Percentiles rank a stretch among this genome's conserved stretches.
Conservation (phyloP, 140 eudicot genomes). For the Bidens hawaiensis region DNA sequence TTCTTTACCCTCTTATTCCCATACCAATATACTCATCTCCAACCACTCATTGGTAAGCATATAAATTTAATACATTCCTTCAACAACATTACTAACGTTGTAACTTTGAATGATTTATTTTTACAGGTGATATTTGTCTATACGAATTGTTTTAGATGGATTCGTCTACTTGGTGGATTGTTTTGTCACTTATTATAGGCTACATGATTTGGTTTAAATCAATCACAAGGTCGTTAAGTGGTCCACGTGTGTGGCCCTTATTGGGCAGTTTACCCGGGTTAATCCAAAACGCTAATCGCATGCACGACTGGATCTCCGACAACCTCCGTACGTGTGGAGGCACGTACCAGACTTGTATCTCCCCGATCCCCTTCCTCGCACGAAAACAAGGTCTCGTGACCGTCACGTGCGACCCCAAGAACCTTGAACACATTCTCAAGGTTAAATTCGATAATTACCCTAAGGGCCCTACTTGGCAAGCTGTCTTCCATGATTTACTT, state of each 20-base stretch:
- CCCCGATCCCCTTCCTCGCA: conserved; percentile 69
- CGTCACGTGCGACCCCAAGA: conserved; percentile 89
- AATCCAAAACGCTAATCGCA: conserved; percentile 58
- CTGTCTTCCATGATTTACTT: conserved; percentile 87
- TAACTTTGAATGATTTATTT: neutral
- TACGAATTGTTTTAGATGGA: conserved; percentile 44
- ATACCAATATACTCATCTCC: too few relatives aligned
- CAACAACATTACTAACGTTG: neutral
- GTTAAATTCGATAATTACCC: conserved; percentile 83
- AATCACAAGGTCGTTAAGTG: conserved; percentile 48
- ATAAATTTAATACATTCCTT: neutral
- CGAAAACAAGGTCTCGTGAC: conserved; percentile 94
- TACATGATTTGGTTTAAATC: conserved; percentile 68
- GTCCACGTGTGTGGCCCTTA: conserved; percentile 87
- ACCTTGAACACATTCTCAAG: conserved; percentile 83
- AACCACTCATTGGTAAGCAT: conserved; percentile 20
- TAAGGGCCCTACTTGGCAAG: conserved; percentile 95
- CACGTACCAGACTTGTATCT: conserved; percentile 90
- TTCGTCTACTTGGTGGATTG: conserved; percentile 36
- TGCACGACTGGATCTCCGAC: conserved; percentile 97
- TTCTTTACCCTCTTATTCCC: neutral
- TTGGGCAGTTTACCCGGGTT: conserved; percentile 87
- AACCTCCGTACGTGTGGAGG: conserved; percentile 88
- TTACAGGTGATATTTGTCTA: too few relatives aligned
- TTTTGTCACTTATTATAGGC: conserved; percentile 33